Conservation (phyloP, 2,329 filamentous ascomycete genomes). For the Emericellopsis atlantica region DNA sequence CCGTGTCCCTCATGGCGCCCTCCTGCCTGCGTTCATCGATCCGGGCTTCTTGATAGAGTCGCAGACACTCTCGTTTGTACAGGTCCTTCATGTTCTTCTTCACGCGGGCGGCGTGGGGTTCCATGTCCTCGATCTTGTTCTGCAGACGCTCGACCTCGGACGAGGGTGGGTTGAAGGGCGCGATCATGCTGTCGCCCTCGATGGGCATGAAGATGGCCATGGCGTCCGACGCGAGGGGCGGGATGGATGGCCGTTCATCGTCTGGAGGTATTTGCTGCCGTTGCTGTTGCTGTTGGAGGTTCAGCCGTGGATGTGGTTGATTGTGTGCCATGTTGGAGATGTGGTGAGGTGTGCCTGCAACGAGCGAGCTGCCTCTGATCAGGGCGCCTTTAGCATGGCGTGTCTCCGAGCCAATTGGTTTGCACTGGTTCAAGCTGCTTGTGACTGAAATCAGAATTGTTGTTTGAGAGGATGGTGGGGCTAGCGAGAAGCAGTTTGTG, state of each 20-base stretch:
- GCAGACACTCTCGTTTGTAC: slow-evolving; percentile 16
- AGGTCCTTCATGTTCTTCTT: slow-evolving; percentile 16
- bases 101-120: slow-evolving; percentile 13
- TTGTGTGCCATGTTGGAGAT: not conserved
- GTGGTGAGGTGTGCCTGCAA: not conserved
- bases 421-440: no score
- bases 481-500: no score
- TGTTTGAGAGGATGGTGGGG: no score
- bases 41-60: slow-evolving; percentile 11
- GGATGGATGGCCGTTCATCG: slow-evolving; percentile 5
- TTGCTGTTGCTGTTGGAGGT: not conserved
- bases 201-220: slow-evolving; percentile 22
- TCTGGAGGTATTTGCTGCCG: slow-evolving; percentile 1
- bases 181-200: slow-evolving; percentile 9
- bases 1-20: not conserved
- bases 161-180: slow-evolving; percentile 6
- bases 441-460: no score
- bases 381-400: no score
- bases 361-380: no score
- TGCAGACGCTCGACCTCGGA: slow-evolving; percentile 7
- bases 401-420: no score
- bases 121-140: slow-evolving; percentile 8
- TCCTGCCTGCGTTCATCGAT: slow-evolving; percentile 4
- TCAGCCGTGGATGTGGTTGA: not conserved
- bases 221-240: slow-evolving; percentile 9